A percentile compares a stretch with the other conserved stretches of the same genome.
Evolutionary conservation across 345 rosid genomes (phyloP).

Genomic region (Populus pruinosa): DNA sequence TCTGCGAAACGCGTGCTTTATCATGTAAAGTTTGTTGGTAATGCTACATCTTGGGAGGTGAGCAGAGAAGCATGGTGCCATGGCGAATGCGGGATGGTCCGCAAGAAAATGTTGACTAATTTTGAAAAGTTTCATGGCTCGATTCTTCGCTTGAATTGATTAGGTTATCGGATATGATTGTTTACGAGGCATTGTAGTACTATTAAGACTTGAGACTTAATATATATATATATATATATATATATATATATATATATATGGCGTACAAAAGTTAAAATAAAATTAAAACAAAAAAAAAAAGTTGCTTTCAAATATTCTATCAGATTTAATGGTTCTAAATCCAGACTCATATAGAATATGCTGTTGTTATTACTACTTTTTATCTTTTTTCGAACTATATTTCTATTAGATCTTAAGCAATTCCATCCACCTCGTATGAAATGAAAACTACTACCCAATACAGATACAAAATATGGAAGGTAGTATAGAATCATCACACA

Average conservation of each 20-base stretch:
- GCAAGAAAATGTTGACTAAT: no score
- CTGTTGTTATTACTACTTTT: no score
- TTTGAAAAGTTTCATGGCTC: background rate
- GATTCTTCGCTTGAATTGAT: background rate
- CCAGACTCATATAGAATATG: no score
- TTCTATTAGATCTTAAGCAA: no score
- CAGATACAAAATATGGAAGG: background rate
- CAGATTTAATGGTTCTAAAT: no score
- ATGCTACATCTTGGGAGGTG: background rate
- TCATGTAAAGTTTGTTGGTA: background rate
- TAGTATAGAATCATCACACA: constrained; percentile 22
- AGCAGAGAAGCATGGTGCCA: background rate
- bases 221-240: no score
- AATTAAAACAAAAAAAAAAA: no score
- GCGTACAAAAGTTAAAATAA: background rate
- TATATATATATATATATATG: no score
- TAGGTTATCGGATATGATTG: background rate
- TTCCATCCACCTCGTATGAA: no score
- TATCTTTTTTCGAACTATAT: no score
- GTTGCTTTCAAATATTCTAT: background rate
- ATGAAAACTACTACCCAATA: no score
- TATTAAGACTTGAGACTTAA: background rate
- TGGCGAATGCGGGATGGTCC: background rate
- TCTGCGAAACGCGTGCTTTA: background rate
- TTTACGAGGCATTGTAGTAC: no score